These are phyloP conservation scores for Dendrocalamus latiflorus DNA, from an alignment of 202 grass and related monocot species.

Conservation along the genomic window DNA sequence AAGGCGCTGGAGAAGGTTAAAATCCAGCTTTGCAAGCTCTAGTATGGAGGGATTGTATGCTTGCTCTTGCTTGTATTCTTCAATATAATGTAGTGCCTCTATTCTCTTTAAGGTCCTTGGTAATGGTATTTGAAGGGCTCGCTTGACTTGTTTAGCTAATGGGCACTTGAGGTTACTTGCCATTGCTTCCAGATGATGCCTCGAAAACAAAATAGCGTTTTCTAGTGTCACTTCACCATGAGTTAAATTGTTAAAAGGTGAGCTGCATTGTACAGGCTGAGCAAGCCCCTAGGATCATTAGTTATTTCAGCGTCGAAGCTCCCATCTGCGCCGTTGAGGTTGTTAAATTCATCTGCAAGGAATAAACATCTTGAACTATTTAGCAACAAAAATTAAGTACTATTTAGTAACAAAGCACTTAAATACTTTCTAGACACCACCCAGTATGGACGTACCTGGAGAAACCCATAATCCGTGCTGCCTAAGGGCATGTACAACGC, in stretches of 20 bases:
- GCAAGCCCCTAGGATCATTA: constrained; percentile 36
- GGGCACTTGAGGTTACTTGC: background rate
- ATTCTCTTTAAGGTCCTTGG: constrained; percentile 34
- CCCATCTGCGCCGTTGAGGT: constrained; percentile 34
- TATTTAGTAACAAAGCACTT: too few species aligned
- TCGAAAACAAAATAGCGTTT: constrained; percentile 29
- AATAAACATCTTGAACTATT: too few species aligned
- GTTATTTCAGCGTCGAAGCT: background rate
- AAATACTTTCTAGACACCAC: background rate
- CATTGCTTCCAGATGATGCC: background rate
- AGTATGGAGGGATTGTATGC: constrained; percentile 11
- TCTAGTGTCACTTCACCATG: constrained; percentile 33
- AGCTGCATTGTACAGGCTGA: constrained; percentile 54
- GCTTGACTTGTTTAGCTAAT: constrained; percentile 25
- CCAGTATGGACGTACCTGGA: too few species aligned
- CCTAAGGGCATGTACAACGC: too few species aligned
- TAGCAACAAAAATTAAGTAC: background rate
- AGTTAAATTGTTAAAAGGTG: constrained; percentile 36
- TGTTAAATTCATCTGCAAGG: constrained; percentile 40
- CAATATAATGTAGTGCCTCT: constrained; percentile 34
- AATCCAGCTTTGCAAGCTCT: constrained; percentile 54
- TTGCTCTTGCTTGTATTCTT: constrained; percentile 29
- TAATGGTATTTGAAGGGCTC: constrained; percentile 40
- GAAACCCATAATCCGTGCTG: constrained; percentile 41
- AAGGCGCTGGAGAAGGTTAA: constrained; percentile 32